Evolutionary conservation across 805 yeast genomes (phyloP), one percentile per base, ranked within the genome.

Genomic region (Naumovozyma dairenensis): DNA sequence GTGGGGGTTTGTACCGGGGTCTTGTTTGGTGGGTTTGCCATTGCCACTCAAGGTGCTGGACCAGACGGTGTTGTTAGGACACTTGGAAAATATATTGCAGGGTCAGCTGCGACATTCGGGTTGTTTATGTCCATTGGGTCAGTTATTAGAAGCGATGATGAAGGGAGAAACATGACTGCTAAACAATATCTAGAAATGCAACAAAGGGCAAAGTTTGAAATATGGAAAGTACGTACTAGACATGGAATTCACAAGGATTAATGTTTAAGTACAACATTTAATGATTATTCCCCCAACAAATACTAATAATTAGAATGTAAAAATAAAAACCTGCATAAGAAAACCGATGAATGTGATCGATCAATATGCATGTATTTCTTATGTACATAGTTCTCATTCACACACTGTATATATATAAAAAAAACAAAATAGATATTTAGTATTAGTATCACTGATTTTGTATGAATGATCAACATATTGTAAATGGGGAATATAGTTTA

Each of bases 1-100:
- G 69, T 64, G 14, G 98, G 98, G 44, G 92, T 86, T 7, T 92
- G 93, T 52, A 85, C 89, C 25, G 98, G 98, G 42, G 80, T 89
- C 31, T 65, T 93, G 45, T 92, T 89, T 59, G 98, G 97, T 33
- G 94, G 96, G 16, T 77, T 83, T 53, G 80, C 96, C 38, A 80
- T 93, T 46, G 59, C 85, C 44, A 87, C 86, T 36, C 78, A 81
- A 46, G 99, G 99, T 14, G 92, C 98, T n/a, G 96, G 95, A 10
- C 98, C 99, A 31, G 82, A 84, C 53, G 99, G 99, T 36, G 84
- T 84, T 37, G 82, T 92, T 78, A 79, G 95, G 65, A 89, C 96
- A 2, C 66, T 92, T 53, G 97, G 98, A 36, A 95, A 89, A 63
- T 92, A 87, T 62, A 87, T 92, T 62, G 79, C 81, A 50, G 96